Conservation (phyloP, 352 stramenopile species). For the Hyaloperonospora arabidopsidis region DNA sequence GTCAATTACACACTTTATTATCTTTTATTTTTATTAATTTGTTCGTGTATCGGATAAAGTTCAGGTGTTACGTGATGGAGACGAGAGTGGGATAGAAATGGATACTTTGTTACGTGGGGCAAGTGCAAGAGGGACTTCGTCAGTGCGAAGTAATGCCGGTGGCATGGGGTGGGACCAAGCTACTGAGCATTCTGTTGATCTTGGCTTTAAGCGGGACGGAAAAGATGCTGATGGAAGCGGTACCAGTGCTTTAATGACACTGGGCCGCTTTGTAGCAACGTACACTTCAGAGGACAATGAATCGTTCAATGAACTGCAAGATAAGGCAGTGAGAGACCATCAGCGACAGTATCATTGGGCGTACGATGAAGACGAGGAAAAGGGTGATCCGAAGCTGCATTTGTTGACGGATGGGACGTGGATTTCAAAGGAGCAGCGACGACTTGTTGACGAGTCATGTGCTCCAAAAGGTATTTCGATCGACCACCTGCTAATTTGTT, state of each 20-base stretch:
- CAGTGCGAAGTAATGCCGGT: conserved; percentile 17
- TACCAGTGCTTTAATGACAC: conserved; percentile 34
- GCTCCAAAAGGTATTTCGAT: conserved; percentile 38
- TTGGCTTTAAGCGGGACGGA: not conserved
- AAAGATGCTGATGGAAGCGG: conserved; percentile 7
- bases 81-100: conserved; percentile 15
- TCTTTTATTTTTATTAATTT: not conserved
- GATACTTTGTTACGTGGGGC: conserved; percentile 18
- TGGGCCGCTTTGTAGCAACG: conserved; percentile 69
- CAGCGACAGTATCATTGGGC: conserved; percentile 70
- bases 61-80: conserved; percentile 27
- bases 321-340: conserved; percentile 62
- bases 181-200: conserved; percentile 16
- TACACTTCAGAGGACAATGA: conserved; percentile 85
- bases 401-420: conserved; percentile 61
- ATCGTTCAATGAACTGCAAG: conserved; percentile 65
- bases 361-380: conserved; percentile 44
- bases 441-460: conserved; percentile 50
- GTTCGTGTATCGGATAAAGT: not conserved
- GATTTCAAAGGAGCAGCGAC: conserved; percentile 59
- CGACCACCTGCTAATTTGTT: too few relatives aligned
- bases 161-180: conserved; percentile 54
- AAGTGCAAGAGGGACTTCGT: conserved; percentile 10
- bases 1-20: too few relatives aligned
- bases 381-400: conserved; percentile 59